Base-by-base conservation (phyloP, 305 asterid genomes). In the Fraxinus platypoda region DNA sequence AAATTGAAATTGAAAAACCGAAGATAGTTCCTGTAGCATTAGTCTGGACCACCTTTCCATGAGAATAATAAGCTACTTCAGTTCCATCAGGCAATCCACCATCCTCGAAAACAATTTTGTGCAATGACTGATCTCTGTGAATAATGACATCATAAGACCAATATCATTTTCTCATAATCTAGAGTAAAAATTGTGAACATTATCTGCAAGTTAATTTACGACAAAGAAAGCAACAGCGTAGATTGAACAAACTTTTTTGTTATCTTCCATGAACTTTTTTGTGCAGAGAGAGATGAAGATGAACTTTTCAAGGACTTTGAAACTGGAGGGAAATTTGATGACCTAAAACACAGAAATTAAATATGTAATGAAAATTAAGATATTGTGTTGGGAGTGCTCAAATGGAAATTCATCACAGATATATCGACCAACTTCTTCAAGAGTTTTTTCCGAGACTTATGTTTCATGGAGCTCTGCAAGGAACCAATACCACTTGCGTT, bases 211-310 rank as follows among this genome's bases (percentile, higher is more conserved):
- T 68, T 13, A 77, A 64, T 38, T 77, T 3, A 71, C 23, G 31
- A 76, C 17, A 26, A 25, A 52, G 38, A 52, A 43, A 80, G 54
- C 46, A 84, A 70, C 74, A 64, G 74, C 84, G 74, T 26, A 73
- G 80, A 68, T 12, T 15, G 72, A 83, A 90, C 90, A 66, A 57
- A 96, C 99, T 92, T 94, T 92, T 91, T 94, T 68, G 98, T 96
- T 85, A 94, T 93, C 94, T 93, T 96, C 88, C 87, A 88, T 49
- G 92, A 86, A 87, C 84, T 84, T 88, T 87, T 91, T 75, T 87
- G 88, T 74, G 82, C 84, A 52, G 96, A 90, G 80, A 83, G 78
- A 78, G 85, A 80, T 35, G 87, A 81, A 43, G 92, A 86, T 80
- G 82, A 88, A 88, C 83, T 66, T 81, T 83, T 89, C 43, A 84